These are phyloP conservation scores for Fomitopsis betulina DNA, from an alignment of 1,284 basidiomycete species.

Conservation along the genomic window DNA sequence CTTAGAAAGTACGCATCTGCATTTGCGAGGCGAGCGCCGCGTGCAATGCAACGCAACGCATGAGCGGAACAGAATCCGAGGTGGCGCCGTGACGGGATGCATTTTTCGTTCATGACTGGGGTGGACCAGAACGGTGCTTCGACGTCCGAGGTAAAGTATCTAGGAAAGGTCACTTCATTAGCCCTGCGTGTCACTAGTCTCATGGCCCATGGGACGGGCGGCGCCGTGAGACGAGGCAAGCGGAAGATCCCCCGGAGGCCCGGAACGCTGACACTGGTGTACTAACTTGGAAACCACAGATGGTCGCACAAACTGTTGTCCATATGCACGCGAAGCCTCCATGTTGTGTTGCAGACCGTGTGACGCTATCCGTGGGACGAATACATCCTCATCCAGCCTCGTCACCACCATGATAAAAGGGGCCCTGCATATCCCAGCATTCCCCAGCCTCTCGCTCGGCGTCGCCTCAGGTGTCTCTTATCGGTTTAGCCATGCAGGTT, in stretches of 20 bases:
- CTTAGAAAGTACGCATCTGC: neutral
- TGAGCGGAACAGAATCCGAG: neutral
- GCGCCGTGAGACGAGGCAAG: neutral
- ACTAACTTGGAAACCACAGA: neutral
- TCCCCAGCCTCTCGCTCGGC: neutral
- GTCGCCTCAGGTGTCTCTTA: neutral
- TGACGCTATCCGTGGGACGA: slow-evolving; percentile 4
- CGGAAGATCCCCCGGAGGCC: neutral
- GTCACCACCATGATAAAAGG: neutral
- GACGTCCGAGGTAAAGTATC: neutral
- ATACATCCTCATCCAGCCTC: neutral
- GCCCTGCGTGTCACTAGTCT: neutral
- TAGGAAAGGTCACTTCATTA: neutral
- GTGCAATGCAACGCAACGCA: neutral
- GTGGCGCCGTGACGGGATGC: neutral
- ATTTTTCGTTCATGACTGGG: neutral
- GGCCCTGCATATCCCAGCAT: neutral
- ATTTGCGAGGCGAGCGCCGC: neutral
- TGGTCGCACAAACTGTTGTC: neutral
- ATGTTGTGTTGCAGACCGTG: slow-evolving; percentile 1
- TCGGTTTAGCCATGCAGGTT: slow-evolving; percentile 17
- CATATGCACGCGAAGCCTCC: slow-evolving; percentile 7
- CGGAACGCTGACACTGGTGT: slow-evolving; percentile 1
- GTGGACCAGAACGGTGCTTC: neutral
- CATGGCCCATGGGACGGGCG: neutral